Evolutionary conservation across 352 stramenopile species (phyloP), one percentile per base, ranked within the genome.

Genomic region (Phytophthora citrophthora): DNA sequence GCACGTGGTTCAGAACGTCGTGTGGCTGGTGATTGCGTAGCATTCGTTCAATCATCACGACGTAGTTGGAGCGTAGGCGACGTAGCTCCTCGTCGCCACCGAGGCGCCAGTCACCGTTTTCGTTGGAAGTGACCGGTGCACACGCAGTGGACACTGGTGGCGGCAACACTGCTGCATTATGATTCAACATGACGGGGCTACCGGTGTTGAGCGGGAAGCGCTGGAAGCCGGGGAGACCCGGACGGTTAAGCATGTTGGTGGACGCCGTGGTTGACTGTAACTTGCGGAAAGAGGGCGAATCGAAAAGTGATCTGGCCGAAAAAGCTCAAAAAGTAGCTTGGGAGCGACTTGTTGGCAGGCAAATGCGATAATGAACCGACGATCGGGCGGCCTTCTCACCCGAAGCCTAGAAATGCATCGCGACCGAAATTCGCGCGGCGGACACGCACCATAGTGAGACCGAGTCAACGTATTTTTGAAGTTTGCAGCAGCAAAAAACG

Each of bases 41-140:
- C 74, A 89, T 89, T 56, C 75, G 75, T 60, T 89, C 79, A 52
- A 89, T 83, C 9, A 72, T 64, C 43, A 86, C 41, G 5, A 86
- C 77, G 56, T 80, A 58, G 29, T 69, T 74, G 23, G 77, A 79
- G 18, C 79, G 79, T 24, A 86, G 57, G 16, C 70, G 75, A 9
- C 76, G 75, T 32, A 88, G 45, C n/a, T 85, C 76, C 10, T 86
- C 69, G 66, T 74, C 51, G 47, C 69, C 39, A 54, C 3, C 36
- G 51, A 62, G 34, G 34, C 66, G 73, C 78, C 78, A 88, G 62
- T 83, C 76, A 20, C 44, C 16, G 10, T 27, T 34, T 20, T 13
- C 38, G 20, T 45, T 64, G n/a, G 26, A n/a, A 18, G 20, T 13
- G 8, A 32, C 41, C 1, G 29, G 39, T 27, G 23, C 20, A 29